These are phyloP conservation scores for Nepenthes gracilis DNA, from an alignment of 148 eudicot species.

Conservation along the genomic window DNA sequence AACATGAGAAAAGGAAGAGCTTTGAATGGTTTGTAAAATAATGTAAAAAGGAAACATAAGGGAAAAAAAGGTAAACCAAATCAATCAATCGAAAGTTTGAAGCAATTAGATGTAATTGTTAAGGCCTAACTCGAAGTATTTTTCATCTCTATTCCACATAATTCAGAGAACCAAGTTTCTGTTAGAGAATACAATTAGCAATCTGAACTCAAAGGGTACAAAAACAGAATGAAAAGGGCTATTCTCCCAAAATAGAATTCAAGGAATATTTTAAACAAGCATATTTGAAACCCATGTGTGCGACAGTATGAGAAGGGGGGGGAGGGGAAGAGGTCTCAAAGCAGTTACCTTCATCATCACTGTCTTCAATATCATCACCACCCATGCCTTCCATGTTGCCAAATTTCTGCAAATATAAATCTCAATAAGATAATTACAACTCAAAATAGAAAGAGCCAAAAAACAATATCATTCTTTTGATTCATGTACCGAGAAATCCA, in stretches of 20 bases:
- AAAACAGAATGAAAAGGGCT: neutral
- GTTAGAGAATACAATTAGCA: too few relatives aligned
- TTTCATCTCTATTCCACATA: too few relatives aligned
- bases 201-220: too few relatives aligned
- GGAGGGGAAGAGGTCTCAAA: neutral
- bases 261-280: neutral
- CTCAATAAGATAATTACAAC: neutral
- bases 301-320: neutral
- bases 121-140: too few relatives aligned
- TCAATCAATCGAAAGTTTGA: too few relatives aligned
- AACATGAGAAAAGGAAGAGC: too few relatives aligned
- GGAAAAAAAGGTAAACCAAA: too few relatives aligned
- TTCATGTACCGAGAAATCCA: slow-evolving; percentile 89
- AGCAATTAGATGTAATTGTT: too few relatives aligned
- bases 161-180: too few relatives aligned
- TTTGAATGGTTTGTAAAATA: too few relatives aligned
- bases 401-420: slow-evolving; percentile 43
- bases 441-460: neutral
- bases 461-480: neutral
- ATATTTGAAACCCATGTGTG: neutral
- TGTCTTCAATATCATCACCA: slow-evolving; percentile 50
- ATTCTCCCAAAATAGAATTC: too few relatives aligned
- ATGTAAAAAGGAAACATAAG: too few relatives aligned
- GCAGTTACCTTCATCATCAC: slow-evolving; percentile 52
- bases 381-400: slow-evolving; percentile 30